These are phyloP conservation scores for Taphrina populina DNA, from an alignment of 1,139 yeast species.

Conservation along the genomic window DNA sequence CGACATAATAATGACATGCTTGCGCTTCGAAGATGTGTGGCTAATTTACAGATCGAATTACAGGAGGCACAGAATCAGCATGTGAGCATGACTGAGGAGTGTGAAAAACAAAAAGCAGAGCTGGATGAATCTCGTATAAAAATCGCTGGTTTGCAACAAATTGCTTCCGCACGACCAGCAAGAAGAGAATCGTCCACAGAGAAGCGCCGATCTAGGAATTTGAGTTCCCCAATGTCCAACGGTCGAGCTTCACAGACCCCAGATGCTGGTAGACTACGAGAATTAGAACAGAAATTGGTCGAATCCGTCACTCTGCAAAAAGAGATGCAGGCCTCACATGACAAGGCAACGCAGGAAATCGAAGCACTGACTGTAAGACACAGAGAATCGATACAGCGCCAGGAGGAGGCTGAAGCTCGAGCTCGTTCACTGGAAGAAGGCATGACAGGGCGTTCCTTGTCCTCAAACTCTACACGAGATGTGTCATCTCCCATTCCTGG, in stretches of 20 bases:
- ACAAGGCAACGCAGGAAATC: constrained; percentile 24
- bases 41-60: constrained; percentile 16
- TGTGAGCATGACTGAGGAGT: constrained; percentile 3
- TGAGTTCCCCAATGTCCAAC: constrained; percentile 17
- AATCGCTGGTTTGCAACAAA: constrained; percentile 25
- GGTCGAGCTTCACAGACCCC: constrained; percentile 24
- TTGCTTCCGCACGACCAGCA: neutral
- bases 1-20: constrained; percentile 10
- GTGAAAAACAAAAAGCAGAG: constrained; percentile 10
- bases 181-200: constrained; percentile 11
- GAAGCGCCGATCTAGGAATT: constrained; percentile 20
- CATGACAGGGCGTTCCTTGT: neutral
- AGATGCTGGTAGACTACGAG: constrained; percentile 23
- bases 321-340: constrained; percentile 29
- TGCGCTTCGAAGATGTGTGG: constrained; percentile 21
- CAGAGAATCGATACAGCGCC: constrained; percentile 3
- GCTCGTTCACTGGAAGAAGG: neutral
- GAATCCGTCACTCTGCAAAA: constrained; percentile 20
- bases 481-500: neutral
- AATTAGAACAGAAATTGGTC: constrained; percentile 16
- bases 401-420: constrained; percentile 12
- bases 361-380: constrained; percentile 14
- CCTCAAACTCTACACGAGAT: constrained; percentile 8
- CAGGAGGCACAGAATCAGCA: constrained; percentile 23
- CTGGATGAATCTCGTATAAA: constrained; percentile 32